These are phyloP conservation scores for Arthrocladium fulminans DNA, from an alignment of 2,329 filamentous ascomycete species.

Conservation along the genomic window DNA sequence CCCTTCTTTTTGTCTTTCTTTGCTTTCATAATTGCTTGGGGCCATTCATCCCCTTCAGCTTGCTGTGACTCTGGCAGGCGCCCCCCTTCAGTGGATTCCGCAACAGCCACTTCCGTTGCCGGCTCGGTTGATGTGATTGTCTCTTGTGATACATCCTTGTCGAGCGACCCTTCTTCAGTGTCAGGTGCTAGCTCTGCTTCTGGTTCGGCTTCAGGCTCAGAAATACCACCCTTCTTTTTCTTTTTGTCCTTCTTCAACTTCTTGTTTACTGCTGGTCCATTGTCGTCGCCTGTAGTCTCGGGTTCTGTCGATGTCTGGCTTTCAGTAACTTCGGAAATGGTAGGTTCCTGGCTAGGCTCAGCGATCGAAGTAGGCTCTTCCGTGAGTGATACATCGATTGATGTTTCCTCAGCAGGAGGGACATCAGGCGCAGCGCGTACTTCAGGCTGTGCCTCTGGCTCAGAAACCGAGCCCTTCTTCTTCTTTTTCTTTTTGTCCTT, in stretches of 20 bases:
- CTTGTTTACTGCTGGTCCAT: constrained; percentile 1
- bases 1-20: constrained; percentile 14
- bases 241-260: constrained; percentile 23
- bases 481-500: constrained; percentile 22
- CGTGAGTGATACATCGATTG: neutral
- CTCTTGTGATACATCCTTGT: neutral
- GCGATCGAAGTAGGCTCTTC: neutral
- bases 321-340: neutral
- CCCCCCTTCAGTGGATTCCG: no score
- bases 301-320: neutral
- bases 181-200: neutral
- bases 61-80: no score
- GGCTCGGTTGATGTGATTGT: neutral
- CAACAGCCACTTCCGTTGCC: neutral
- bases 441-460: neutral
- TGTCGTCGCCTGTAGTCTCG: neutral
- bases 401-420: neutral
- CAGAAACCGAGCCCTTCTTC: neutral
- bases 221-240: constrained; percentile 9
- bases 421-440: neutral
- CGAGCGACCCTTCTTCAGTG: neutral
- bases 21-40: constrained; percentile 14
- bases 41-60: constrained; percentile 18
- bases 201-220: neutral
- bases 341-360: neutral